phyloP scores from a whole-genome alignment of 345 rosid genomes.

The Sonneratia alba region DNA sequence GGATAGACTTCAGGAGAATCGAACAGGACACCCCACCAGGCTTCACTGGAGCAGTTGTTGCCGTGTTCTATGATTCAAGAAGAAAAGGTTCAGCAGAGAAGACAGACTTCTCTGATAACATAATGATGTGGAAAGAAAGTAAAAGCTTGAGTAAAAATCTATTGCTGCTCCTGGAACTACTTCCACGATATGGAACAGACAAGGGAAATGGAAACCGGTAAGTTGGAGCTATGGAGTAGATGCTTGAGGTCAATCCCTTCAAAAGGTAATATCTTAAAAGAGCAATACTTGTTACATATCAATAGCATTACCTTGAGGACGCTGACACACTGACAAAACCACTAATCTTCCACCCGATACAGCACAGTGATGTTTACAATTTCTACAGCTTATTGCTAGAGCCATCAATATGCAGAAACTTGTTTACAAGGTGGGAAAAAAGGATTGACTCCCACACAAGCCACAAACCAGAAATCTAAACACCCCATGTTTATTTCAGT shows the following conservation, averaged over 20 bases:
- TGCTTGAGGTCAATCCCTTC: background rate
- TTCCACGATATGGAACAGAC: background rate
- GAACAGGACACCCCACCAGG: too few species aligned
- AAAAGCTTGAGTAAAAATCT: too few species aligned
- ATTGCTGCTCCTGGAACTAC: background rate
- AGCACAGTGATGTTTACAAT: background rate
- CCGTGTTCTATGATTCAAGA: too few species aligned
- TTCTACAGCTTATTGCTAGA: background rate
- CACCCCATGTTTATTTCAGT: constrained; percentile 9
- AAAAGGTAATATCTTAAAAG: background rate
- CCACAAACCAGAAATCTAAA: background rate
- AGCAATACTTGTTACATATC: background rate
- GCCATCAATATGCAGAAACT: background rate
- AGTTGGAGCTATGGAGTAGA: background rate
- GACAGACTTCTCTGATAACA: too few species aligned
- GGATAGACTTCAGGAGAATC: too few species aligned
- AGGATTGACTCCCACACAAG: background rate
- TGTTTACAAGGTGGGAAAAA: background rate
- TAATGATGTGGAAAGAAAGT: too few species aligned
- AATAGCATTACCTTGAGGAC: background rate
- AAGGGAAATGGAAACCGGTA: too few species aligned
- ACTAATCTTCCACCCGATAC: background rate
- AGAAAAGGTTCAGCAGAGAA: too few species aligned
- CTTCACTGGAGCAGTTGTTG: too few species aligned
- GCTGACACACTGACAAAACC: background rate